phyloP scores from a whole-genome alignment of 1,284 basidiomycete species.

The Fomitopsis betulina region DNA sequence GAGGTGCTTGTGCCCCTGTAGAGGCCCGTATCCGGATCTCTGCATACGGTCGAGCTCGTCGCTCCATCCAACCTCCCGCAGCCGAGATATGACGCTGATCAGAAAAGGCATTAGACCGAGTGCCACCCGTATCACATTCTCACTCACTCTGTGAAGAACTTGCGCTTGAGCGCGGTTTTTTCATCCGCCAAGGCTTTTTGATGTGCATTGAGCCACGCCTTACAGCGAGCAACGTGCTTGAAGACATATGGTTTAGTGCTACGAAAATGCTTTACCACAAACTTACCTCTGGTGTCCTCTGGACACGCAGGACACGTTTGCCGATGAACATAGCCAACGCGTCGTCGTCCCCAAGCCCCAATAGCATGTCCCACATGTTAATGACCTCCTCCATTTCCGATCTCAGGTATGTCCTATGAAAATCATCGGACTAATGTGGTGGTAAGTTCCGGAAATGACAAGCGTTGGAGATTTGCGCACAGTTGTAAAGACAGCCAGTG shows the following conservation, averaged over 20 bases:
- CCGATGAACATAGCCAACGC: not conserved
- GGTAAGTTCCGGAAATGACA: too few species aligned
- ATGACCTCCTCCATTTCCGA: not conserved
- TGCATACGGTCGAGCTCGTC: not conserved
- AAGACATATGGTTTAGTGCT: not conserved
- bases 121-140: too few species aligned
- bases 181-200: not conserved
- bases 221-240: not conserved
- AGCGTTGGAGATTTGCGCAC: too few species aligned
- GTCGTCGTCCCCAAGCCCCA: not conserved
- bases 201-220: not conserved
- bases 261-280: not conserved
- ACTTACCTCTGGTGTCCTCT: not conserved
- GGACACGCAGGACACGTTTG: not conserved
- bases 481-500: too few species aligned
- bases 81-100: not conserved
- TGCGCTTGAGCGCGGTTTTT: not conserved
- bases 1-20: not conserved
- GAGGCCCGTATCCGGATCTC: not conserved
- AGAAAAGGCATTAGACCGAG: not conserved
- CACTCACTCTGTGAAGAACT: not conserved
- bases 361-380: not conserved
- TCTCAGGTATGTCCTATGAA: not conserved
- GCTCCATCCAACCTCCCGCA: not conserved
- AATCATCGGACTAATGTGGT: too few species aligned